Evolutionary conservation across 768 basidiomycete species (phyloP).

Genomic region (Boletus tylopilopsis): DNA sequence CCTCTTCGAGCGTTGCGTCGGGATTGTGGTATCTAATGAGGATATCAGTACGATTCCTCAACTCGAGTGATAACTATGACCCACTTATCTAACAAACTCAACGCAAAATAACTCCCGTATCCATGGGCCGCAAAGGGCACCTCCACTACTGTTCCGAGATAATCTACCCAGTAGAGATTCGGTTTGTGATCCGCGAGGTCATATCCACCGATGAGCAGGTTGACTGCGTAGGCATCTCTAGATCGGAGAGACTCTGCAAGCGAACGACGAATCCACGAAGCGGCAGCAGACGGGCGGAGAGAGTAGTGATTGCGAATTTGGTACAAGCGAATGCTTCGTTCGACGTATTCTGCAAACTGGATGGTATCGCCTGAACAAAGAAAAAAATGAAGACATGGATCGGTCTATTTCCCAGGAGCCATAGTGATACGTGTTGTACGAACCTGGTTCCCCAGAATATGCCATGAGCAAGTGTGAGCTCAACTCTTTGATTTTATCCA

Average conservation of each 20-base stretch:
- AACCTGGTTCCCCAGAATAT: slow-evolving; percentile 89
- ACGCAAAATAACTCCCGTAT: slow-evolving; percentile 88
- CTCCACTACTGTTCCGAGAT: slow-evolving; percentile 83
- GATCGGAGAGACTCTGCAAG: slow-evolving; percentile 89
- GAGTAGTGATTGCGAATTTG: slow-evolving; percentile 92
- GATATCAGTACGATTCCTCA: not conserved
- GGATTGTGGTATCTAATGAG: slow-evolving; percentile 81
- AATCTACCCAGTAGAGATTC: slow-evolving; percentile 93
- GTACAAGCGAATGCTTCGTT: slow-evolving; percentile 93
- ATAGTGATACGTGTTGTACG: slow-evolving; percentile 21
- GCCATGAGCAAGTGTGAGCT: slow-evolving; percentile 93
- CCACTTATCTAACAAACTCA: slow-evolving; percentile 88
- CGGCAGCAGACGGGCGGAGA: slow-evolving; percentile 86
- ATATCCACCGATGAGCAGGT: slow-evolving; percentile 89
- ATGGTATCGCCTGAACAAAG: slow-evolving; percentile 77
- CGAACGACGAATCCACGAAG: slow-evolving; percentile 91
- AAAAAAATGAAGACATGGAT: not conserved
- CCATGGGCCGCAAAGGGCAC: slow-evolving; percentile 96
- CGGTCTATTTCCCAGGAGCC: not conserved
- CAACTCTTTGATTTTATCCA: slow-evolving; percentile 93
- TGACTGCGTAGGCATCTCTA: slow-evolving; percentile 84
- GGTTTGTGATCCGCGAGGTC: slow-evolving; percentile 73
- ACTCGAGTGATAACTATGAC: slow-evolving; percentile 12
- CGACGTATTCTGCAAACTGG: slow-evolving; percentile 94
- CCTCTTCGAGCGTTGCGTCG: slow-evolving; percentile 80